phyloP scores from a whole-genome alignment of 805 yeast genomes.

The Naumovozyma castellii region DNA sequence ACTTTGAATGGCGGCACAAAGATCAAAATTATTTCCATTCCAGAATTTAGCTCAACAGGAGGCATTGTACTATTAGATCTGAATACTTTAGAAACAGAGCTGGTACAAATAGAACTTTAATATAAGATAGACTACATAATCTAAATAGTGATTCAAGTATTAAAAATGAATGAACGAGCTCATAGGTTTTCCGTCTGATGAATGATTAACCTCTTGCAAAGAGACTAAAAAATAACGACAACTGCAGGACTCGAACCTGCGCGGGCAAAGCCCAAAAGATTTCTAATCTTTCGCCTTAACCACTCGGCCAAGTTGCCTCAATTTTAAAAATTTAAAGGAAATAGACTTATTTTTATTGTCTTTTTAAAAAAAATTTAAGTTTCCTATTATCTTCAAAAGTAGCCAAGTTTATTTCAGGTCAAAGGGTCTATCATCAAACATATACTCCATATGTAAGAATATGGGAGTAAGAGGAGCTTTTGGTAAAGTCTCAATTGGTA shows the following conservation, averaged over 20 bases:
- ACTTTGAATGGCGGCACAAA: slow-evolving; percentile 31
- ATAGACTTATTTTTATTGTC: too few relatives aligned
- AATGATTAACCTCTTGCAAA: background rate
- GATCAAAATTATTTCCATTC: slow-evolving; percentile 56
- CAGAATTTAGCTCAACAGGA: slow-evolving; percentile 59
- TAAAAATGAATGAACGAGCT: too few relatives aligned
- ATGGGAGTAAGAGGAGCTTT: too few relatives aligned
- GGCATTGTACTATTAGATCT: slow-evolving; percentile 54
- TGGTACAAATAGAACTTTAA: slow-evolving; percentile 31
- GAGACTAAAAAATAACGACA: slow-evolving; percentile 41
- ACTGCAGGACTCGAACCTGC: slow-evolving; percentile 66
- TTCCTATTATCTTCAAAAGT: too few relatives aligned
- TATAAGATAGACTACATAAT: too few relatives aligned
- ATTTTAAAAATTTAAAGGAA: background rate
- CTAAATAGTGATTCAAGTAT: too few relatives aligned
- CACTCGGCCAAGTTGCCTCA: slow-evolving; percentile 49
- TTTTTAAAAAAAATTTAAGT: background rate
- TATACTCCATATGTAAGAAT: too few relatives aligned
- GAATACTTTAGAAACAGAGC: slow-evolving; percentile 44
- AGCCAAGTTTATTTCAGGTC: too few relatives aligned
- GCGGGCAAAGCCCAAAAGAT: slow-evolving; percentile 51
- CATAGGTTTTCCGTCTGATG: too few relatives aligned
- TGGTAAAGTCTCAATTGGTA: too few relatives aligned
- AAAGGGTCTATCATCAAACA: too few relatives aligned
- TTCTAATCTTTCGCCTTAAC: slow-evolving; percentile 55